Evolutionary conservation across 1,139 yeast species (phyloP), one percentile per base, ranked within the genome.

Genomic region (Saccharomycopsis crataegensis): DNA sequence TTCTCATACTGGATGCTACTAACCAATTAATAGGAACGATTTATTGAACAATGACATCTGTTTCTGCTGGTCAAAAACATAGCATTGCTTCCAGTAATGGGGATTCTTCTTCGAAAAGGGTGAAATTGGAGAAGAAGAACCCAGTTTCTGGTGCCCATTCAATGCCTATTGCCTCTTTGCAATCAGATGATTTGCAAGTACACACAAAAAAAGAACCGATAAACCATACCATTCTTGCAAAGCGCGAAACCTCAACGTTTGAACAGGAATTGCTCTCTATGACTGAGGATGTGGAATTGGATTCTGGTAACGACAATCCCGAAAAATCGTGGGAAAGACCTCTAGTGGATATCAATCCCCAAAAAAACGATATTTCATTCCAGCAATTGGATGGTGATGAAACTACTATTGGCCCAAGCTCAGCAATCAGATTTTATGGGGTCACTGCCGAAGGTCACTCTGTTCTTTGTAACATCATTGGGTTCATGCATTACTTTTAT

Each of bases 301-400:
- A 64, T 61, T 45, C 56, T 58, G 8, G 58, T 52, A 28, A 51
- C 59, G 2, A 60, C 60, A 17, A 28, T 11, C 64, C 63, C 54
- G 71, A 70, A 61, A 56, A 65, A 22, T 22, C 28, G 48, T 66
- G 75, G 68, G 64, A 78, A 16, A 77, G 93, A 47, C 88, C 81
- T 16, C 75, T 87, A 2, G 60, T 62, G 0, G 72, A 71, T 40
- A 80, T 82, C 60, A 72, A 78, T 57, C 76, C 85, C 0, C 59
- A 64, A 0, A 65, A 68, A 0, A 63, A 68, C 31, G 89, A 86
- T 60, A 75, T 90, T 17, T 73, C 77, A 0, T 93, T 94, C 67
- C 99, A 93, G 67, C 99, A 93, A 64, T 74, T 94, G 62, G 99
- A 94, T 68, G 96, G 96, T 1, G 99, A 93, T 64, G 99, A 93